These are phyloP conservation scores for Neurospora sp. DNA, from an alignment of 2,329 filamentous ascomycete genomes.

Conservation along the genomic window DNA sequence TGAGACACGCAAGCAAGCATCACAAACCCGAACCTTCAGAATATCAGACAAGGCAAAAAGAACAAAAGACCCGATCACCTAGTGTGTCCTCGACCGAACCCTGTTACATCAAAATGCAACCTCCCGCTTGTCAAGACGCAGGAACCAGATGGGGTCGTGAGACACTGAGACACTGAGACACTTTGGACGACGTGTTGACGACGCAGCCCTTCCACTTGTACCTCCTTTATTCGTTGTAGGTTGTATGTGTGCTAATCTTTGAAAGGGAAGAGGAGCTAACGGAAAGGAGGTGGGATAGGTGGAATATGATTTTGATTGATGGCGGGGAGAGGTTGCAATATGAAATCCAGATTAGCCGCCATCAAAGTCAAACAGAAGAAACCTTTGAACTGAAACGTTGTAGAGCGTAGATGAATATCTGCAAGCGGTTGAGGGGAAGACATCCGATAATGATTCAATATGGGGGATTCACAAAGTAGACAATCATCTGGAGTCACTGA, in stretches of 20 bases:
- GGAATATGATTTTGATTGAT: background rate
- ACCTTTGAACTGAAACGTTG: background rate
- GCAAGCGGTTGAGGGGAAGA: background rate
- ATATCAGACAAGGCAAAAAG: background rate
- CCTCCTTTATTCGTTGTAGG: background rate
- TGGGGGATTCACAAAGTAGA: background rate
- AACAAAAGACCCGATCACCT: background rate
- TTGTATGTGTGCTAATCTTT: background rate
- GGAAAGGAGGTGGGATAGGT: background rate
- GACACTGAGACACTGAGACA: background rate
- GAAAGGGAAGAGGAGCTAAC: background rate
- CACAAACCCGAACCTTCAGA: background rate
- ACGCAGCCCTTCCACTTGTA: background rate
- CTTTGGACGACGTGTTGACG: background rate
- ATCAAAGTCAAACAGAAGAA: background rate
- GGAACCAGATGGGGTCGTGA: background rate
- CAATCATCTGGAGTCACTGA: background rate
- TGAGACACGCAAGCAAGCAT: background rate
- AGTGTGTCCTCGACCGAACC: background rate
- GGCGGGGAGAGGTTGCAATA: background rate
- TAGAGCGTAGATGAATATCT: background rate
- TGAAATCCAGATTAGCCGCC: background rate
- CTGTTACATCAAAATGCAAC: background rate
- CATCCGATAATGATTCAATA: background rate
- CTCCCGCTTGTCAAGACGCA: background rate